phyloP scores from a whole-genome alignment of 1,284 basidiomycete species.

The Heterobasidion parviporum region DNA sequence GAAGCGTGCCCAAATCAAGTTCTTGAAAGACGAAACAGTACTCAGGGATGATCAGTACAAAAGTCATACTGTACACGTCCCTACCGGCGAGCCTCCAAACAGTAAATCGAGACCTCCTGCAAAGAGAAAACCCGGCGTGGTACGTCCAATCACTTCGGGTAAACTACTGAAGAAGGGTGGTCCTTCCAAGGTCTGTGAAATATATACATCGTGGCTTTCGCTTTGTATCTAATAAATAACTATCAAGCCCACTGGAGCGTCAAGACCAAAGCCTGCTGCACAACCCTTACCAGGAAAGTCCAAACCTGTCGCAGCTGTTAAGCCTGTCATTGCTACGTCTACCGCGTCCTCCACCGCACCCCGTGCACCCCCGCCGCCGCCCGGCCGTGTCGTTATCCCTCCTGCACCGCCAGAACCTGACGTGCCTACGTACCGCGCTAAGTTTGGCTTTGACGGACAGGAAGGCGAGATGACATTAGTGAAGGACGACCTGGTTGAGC shows the following conservation, averaged over 20 bases:
- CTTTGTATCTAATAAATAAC: background rate
- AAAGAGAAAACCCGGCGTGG: conserved; percentile 79
- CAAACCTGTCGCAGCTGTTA: conserved; percentile 19
- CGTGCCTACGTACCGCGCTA: conserved; percentile 75
- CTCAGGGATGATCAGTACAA: conserved; percentile 87
- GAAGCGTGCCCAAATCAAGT: conserved; percentile 85
- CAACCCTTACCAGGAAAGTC: conserved; percentile 52
- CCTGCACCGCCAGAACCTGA: conserved; percentile 53
- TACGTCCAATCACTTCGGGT: conserved; percentile 79
- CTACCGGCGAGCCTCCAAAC: conserved; percentile 79
- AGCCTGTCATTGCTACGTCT: conserved; percentile 19
- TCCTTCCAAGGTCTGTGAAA: conserved; percentile 42
- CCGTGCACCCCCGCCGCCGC: conserved; percentile 46
- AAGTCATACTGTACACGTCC: conserved; percentile 85
- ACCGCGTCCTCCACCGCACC: conserved; percentile 17
- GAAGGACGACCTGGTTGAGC: conserved; percentile 90
- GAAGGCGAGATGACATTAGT: conserved; percentile 85
- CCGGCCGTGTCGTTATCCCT: conserved; percentile 39
- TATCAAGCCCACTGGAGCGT: conserved; percentile 14
- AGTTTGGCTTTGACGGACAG: conserved; percentile 86
- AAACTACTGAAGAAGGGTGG: conserved; percentile 77
- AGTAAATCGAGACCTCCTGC: conserved; percentile 82
- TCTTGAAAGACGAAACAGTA: conserved; percentile 85
- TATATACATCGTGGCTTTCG: conserved; percentile 14
- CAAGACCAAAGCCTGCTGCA: conserved; percentile 48